Evolutionary conservation across 495 filamentous ascomycete species (phyloP).

Genomic region (Schizothecium vesticola): DNA sequence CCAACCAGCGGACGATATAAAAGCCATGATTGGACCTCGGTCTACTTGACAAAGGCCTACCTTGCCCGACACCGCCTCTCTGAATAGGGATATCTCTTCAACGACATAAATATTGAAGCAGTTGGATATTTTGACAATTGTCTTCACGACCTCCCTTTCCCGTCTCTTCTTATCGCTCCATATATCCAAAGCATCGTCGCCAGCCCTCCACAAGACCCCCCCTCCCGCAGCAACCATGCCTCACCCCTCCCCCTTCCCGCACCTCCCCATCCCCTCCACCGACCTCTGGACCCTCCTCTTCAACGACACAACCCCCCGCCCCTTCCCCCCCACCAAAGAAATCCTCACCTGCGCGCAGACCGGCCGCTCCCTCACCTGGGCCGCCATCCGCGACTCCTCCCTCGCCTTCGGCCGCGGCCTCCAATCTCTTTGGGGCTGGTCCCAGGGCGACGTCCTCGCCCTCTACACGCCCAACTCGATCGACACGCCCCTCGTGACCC

Average conservation of each 20-base stretch:
- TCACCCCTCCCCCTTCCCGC: conserved; percentile 48
- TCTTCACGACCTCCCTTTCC: no score
- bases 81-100: neutral
- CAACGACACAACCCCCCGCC: conserved; percentile 1
- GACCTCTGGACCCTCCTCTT: conserved; percentile 79
- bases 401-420: conserved; percentile 76
- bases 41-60: neutral
- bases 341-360: conserved; percentile 77
- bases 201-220: neutral
- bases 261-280: conserved; percentile 56
- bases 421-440: conserved; percentile 64
- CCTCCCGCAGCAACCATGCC: conserved; percentile 43
- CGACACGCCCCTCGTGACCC: conserved; percentile 60
- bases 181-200: neutral
- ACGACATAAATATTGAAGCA: neutral
- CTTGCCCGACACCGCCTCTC: neutral
- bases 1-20: neutral
- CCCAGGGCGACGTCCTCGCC: conserved; percentile 71
- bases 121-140: neutral
- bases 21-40: neutral
- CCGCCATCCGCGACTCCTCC: conserved; percentile 58
- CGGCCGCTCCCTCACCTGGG: conserved; percentile 66
- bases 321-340: conserved; percentile 39
- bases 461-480: conserved; percentile 63
- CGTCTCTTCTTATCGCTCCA: neutral